phyloP scores from a whole-genome alignment of 2,329 filamentous ascomycete species.

The Colletotrichum caudatum region DNA sequence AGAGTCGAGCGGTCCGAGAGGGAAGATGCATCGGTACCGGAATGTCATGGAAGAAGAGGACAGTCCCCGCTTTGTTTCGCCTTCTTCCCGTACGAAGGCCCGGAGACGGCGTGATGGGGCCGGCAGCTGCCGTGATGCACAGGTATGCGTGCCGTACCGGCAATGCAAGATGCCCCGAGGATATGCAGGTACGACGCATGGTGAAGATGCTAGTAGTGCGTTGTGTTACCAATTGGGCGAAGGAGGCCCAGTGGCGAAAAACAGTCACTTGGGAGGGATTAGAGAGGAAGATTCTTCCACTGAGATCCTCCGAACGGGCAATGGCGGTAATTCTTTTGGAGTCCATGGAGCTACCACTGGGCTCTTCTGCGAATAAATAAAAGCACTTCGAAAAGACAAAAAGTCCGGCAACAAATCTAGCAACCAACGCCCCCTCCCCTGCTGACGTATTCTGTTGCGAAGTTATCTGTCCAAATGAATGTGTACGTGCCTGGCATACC shows the following conservation, averaged over 20 bases:
- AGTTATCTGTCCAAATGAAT: not conserved
- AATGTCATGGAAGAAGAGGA: not conserved
- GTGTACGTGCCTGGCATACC: not conserved
- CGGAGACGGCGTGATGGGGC: slow-evolving; percentile 1
- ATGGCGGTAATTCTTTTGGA: not conserved
- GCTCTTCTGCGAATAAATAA: not conserved
- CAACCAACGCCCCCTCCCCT: not conserved
- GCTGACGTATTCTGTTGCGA: not conserved
- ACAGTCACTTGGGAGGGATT: not conserved
- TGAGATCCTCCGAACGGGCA: not conserved
- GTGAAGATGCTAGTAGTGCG: slow-evolving; percentile 6
- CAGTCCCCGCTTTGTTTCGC: not conserved
- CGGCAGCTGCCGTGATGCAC: not conserved
- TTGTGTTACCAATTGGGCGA: not conserved
- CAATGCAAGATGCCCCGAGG: not conserved
- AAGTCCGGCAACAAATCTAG: not conserved
- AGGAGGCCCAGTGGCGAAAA: not conserved
- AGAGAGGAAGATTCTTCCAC: not conserved
- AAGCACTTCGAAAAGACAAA: not conserved
- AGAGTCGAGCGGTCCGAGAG: not conserved
- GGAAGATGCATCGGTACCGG: not conserved
- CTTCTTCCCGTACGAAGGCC: not conserved
- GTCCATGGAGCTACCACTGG: not conserved
- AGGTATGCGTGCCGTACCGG: not conserved
- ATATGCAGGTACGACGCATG: slow-evolving; percentile 37